Conservation (phyloP, 2,329 filamentous ascomycete genomes). For the Rutstroemia sp. region DNA sequence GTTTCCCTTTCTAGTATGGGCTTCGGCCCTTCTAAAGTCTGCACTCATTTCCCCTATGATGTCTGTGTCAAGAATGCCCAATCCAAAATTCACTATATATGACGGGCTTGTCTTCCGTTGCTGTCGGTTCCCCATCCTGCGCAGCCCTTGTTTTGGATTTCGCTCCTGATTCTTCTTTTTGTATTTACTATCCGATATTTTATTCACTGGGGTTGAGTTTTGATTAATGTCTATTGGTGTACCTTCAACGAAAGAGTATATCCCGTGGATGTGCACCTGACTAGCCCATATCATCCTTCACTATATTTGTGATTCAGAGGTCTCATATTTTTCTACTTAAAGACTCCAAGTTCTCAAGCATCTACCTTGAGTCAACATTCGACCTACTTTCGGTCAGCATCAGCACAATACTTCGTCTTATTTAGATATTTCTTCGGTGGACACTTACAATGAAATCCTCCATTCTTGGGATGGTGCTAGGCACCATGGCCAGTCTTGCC, state of each 20-base stretch:
- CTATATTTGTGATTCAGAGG: too few species aligned
- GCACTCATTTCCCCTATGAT: neutral
- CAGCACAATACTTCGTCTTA: neutral
- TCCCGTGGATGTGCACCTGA: too few species aligned
- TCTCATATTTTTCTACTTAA: too few species aligned
- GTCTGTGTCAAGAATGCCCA: neutral
- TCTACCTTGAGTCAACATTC: too few species aligned
- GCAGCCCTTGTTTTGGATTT: neutral
- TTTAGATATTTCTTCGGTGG: neutral
- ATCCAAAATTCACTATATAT: neutral
- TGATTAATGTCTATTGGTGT: too few species aligned
- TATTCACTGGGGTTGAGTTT: too few species aligned
- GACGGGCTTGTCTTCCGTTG: neutral
- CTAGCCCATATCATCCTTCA: too few species aligned
- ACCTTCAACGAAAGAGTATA: too few species aligned
- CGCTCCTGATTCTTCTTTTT: neutral
- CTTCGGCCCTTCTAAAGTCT: conserved; percentile 2
- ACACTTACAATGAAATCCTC: conserved; percentile 12
- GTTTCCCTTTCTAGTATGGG: neutral
- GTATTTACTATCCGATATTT: neutral
- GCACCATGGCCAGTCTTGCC: conserved; percentile 2
- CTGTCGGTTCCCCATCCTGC: neutral
- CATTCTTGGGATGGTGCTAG: conserved; percentile 7
- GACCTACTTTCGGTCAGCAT: too few species aligned
- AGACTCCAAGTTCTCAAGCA: too few species aligned